Evolutionary conservation across 345 rosid species (phyloP), one percentile per base, ranked within the genome.

Genomic region (Brassica napus): DNA sequence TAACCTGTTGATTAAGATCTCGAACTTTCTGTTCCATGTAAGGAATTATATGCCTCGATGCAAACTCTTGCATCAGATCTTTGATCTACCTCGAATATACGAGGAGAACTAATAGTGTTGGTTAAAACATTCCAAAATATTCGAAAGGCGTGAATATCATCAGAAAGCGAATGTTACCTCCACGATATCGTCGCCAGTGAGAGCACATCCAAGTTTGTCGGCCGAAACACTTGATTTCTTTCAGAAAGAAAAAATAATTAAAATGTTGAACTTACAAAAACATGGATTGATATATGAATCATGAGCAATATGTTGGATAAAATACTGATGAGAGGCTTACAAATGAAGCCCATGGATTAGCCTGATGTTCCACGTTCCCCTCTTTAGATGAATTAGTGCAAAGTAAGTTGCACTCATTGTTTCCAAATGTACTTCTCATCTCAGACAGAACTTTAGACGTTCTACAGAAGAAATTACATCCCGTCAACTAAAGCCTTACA

Each of bases 1-100:
- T 73, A 78, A 82, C 98, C 97, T 95, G 97, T 79, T 89, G 93
- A 85, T 95, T 93, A 77, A 95, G 93, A 62, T 85, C 78, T 65
- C 97, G 94, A 49, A 95, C 91, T 88, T 89, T 91, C 83, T 91
- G 92, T 87, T 95, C 99, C 98, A 95, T 93, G 85, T 86, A 87
- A 62, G 99, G 99, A 83, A 95, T 93, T 77, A 91, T 78, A 80
- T 90, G 87, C 75, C 90, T 95, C 62, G 99, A 91, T 68, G 99
- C 79, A 82, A 95, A 82, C 81, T 95, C 96, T 85, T 93, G 99
- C 88, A 89, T 86, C 77, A 87, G 76, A 88, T 87, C 90, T 84
- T 89, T 92, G 77, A 95, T 86, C 99, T 95, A 88, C 74, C 82
- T 62, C 83, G 72, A 65, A 74, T 76, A 81, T 61, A 42, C 69